Conservation (phyloP, 305 asterid genomes). For the Solanum hybrid region DNA sequence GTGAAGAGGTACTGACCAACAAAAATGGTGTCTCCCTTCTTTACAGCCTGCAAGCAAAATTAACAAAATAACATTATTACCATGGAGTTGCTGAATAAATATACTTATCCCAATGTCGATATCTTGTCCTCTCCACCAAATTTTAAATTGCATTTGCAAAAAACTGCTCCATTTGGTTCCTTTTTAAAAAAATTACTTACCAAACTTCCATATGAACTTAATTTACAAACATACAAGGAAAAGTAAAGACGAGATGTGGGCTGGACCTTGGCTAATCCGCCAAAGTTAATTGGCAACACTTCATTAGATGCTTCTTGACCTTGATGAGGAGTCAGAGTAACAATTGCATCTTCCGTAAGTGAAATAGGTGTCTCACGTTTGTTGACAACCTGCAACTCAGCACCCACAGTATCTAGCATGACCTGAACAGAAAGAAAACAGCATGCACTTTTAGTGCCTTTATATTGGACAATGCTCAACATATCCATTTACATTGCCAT, state of each 20-base stretch:
- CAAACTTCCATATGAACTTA: neutral
- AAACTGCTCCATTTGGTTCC: neutral
- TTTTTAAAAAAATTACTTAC: neutral
- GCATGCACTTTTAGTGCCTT: neutral
- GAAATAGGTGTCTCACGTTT: slow-evolving; percentile 63
- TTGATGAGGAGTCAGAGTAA: slow-evolving; percentile 74
- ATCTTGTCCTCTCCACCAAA: neutral
- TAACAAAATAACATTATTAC: neutral
- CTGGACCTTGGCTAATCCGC: slow-evolving; percentile 74
- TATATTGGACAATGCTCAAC: neutral
- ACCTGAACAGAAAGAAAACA: slow-evolving; percentile 39
- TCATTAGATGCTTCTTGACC: slow-evolving; percentile 74
- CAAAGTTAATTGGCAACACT: slow-evolving; percentile 79
- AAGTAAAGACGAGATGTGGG: neutral
- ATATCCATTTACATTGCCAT: neutral
- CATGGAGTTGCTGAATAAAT: neutral
- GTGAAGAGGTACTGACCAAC: slow-evolving; percentile 77
- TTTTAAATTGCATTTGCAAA: neutral
- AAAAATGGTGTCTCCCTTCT: slow-evolving; percentile 74
- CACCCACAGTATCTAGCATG: slow-evolving; percentile 89
- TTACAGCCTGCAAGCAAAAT: slow-evolving; percentile 49
- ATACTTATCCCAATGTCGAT: neutral
- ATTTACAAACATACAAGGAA: neutral
- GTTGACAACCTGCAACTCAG: slow-evolving; percentile 88
- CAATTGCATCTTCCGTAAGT: slow-evolving; percentile 61